Base-by-base conservation (phyloP, 441 rosid species). In the Manihot esculenta region DNA sequence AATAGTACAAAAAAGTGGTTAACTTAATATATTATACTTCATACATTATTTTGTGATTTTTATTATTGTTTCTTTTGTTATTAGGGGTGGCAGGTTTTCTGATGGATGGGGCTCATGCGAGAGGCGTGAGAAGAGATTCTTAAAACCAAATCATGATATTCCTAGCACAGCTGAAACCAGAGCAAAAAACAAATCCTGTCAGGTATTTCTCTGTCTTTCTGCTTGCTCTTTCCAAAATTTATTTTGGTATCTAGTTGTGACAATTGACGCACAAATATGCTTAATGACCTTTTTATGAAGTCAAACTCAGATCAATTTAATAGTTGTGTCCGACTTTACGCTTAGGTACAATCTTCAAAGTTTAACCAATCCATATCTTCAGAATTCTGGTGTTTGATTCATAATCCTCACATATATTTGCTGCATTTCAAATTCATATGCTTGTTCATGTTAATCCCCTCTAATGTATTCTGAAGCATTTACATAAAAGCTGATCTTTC, bases 61-160 rank as follows among this genome's bases (percentile, higher is more conserved):
- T 60, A 48, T 61, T 66, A 5, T 17, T 55, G 59, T 68, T 50
- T 71, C 60, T 51, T 57, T 62, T 75, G 72, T 74, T n/a, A 30
- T 26, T 66, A 94, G 97, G 75, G 96, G 96, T 62, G 99, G 93
- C 35, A 86, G 97, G 79, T 92, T 88, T 57, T 86, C 95, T 53
- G 97, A 94, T 65, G 97, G 99, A 68, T 90, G 99, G 99, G 97
- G 97, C 35, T 94, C 97, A 10, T 94, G 93, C 73, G 99, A 94
- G 66, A 83, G 89, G 66, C 90, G 89, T 38, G 97, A 92, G 86
- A 92, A 92, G 87, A 89, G 88, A 74, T 94, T 92, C 78, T 61
- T 67, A 20, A 90, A 90, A 80, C 97, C 99, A 66, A 94, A 92
- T 83, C 91, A 92, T 33, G 97, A 94, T 68, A 84, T 94, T 27